These are phyloP conservation scores for Globisporangium rhizosaccharum DNA, from an alignment of 352 stramenopile species.

Conservation along the genomic window DNA sequence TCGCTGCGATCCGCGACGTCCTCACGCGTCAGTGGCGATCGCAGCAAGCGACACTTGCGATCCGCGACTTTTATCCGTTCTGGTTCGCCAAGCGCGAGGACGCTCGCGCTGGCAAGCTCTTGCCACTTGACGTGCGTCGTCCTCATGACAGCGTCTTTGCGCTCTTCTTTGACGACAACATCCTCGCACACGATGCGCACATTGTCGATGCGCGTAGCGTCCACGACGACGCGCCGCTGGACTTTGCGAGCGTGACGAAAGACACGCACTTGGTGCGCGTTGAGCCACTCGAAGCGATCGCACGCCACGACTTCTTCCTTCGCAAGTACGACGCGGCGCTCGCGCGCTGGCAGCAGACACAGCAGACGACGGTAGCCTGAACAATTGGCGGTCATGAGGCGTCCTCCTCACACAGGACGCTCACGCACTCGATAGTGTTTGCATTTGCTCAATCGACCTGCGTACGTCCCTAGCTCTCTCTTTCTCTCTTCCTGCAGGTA, in stretches of 20 bases:
- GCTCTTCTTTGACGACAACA: slow-evolving; percentile 84
- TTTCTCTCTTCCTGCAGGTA: neutral
- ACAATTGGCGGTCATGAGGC: neutral
- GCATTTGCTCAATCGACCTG: too few species aligned
- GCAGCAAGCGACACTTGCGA: slow-evolving; percentile 50
- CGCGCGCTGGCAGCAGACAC: slow-evolving; percentile 10
- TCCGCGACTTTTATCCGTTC: slow-evolving; percentile 74
- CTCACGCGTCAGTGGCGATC: slow-evolving; percentile 42
- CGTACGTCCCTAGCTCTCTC: neutral
- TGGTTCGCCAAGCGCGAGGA: slow-evolving; percentile 59
- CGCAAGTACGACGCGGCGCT: slow-evolving; percentile 30
- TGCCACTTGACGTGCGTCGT: slow-evolving; percentile 37
- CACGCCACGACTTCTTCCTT: slow-evolving; percentile 46
- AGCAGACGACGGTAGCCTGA: neutral
- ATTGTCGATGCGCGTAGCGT: slow-evolving; percentile 58
- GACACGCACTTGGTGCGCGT: slow-evolving; percentile 59
- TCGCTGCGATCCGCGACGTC: slow-evolving; percentile 47
- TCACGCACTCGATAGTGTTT: neutral
- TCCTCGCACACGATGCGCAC: slow-evolving; percentile 55
- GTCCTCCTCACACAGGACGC: neutral
- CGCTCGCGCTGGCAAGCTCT: slow-evolving; percentile 47
- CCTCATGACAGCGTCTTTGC: slow-evolving; percentile 49
- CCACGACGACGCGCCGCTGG: slow-evolving; percentile 19
- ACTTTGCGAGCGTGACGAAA: slow-evolving; percentile 26
- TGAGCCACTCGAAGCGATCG: slow-evolving; percentile 60